Percentiles rank a stretch among this genome's conserved stretches.
These are phyloP conservation scores for Agaricus subrufescens DNA, from an alignment of 768 basidiomycete species.

Conservation along the genomic window DNA sequence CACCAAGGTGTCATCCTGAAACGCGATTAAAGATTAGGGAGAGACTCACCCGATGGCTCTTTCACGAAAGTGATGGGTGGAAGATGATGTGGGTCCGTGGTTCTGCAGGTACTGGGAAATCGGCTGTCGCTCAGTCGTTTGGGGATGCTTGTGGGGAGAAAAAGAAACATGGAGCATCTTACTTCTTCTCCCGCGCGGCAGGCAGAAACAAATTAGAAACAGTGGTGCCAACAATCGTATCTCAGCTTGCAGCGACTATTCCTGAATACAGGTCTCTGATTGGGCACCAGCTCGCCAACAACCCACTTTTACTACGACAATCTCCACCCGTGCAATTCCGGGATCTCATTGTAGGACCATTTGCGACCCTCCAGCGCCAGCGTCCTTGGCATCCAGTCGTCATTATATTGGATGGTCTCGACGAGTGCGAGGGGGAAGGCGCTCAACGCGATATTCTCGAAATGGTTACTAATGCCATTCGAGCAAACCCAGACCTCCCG, in stretches of 20 bases:
- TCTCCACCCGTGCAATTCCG: background rate
- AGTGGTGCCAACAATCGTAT: background rate
- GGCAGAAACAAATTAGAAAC: background rate
- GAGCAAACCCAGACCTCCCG: background rate
- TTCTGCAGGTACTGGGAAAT: slow-evolving; percentile 2
- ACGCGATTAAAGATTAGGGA: background rate
- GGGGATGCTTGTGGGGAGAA: no score
- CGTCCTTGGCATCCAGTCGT: background rate
- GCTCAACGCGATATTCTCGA: background rate
- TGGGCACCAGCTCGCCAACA: background rate
- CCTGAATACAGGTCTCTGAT: background rate
- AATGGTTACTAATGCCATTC: background rate
- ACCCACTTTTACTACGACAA: background rate
- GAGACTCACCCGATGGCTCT: background rate
- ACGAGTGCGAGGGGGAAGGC: background rate
- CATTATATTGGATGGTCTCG: background rate
- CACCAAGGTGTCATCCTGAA: background rate
- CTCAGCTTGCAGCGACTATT: background rate
- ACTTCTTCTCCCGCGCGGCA: no score
- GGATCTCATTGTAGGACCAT: background rate
- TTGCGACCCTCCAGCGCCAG: background rate
- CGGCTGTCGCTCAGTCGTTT: no score
- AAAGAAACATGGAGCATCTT: no score
- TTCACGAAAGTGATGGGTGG: background rate
- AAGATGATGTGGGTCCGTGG: background rate